Evolutionary conservation across 2,329 filamentous ascomycete genomes (phyloP).

Genomic region (Stagonosporopsis chrysanthemi): DNA sequence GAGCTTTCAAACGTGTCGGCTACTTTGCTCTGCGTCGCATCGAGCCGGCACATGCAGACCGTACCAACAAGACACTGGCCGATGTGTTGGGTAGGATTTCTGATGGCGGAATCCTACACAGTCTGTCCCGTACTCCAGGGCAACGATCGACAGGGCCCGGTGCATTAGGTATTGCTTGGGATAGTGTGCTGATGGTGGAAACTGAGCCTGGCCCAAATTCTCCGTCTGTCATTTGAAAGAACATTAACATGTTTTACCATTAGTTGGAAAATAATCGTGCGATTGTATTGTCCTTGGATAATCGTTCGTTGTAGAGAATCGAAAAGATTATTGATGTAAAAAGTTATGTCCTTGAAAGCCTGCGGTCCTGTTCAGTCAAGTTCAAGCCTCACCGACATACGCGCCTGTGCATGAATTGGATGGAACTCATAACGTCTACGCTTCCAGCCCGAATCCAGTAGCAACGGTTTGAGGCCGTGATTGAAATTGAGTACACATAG

Average conservation of each 20-base stretch:
- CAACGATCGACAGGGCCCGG: background rate
- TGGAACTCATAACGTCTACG: conserved; percentile 17
- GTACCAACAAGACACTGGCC: background rate
- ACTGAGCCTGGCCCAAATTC: background rate
- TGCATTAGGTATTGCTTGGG: background rate
- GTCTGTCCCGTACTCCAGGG: background rate
- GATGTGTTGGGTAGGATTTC: background rate
- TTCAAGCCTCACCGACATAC: conserved; percentile 17
- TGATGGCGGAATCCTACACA: background rate
- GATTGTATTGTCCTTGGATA: background rate
- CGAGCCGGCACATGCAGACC: background rate
- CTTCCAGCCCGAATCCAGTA: conserved; percentile 21
- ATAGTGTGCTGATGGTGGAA: background rate
- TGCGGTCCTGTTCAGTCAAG: background rate
- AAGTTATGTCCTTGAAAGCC: background rate
- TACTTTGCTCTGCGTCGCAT: background rate
- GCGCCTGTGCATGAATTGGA: conserved; percentile 20
- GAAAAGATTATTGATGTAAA: background rate
- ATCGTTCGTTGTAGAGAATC: background rate
- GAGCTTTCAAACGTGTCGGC: background rate
- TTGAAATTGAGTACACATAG: conserved; percentile 32
- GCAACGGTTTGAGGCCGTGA: conserved; percentile 32
- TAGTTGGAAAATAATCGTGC: background rate
- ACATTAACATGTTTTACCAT: background rate
- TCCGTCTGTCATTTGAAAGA: background rate